Percentiles rank a stretch among this genome's conserved stretches.
phyloP scores from a whole-genome alignment of 2,329 filamentous ascomycete genomes.

The Nemania diffusa region DNA sequence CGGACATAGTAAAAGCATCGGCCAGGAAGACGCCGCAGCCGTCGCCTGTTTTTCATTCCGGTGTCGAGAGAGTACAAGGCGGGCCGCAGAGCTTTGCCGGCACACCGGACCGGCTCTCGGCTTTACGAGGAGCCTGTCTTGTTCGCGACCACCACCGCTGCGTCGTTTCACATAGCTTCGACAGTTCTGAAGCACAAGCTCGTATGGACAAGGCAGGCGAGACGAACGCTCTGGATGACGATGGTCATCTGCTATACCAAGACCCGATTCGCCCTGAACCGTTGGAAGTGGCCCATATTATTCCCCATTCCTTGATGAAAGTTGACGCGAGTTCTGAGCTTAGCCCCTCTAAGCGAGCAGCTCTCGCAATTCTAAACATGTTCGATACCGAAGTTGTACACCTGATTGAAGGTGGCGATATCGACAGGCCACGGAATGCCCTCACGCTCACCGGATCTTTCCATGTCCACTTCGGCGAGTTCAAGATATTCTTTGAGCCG shows the following conservation, averaged over 20 bases:
- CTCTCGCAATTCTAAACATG: conserved; percentile 55
- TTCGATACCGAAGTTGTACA: conserved; percentile 51
- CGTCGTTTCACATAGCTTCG: conserved; percentile 44
- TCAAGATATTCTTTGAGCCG: conserved; percentile 49
- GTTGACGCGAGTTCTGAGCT: neutral
- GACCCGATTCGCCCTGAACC: neutral
- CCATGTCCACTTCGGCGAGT: conserved; percentile 49
- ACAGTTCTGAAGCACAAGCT: conserved; percentile 25
- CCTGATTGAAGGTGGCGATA: conserved; percentile 53
- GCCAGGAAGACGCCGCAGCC: conserved; percentile 44
- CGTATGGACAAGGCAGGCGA: conserved; percentile 30
- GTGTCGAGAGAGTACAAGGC: conserved; percentile 38
- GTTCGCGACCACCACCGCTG: conserved; percentile 46
- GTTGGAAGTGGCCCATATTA: conserved; percentile 27
- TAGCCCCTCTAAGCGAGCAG: conserved; percentile 45
- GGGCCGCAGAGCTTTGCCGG: conserved; percentile 34
- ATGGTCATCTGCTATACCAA: conserved; percentile 37
- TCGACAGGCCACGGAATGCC: conserved; percentile 50
- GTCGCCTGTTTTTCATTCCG: conserved; percentile 42
- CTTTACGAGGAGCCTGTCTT: conserved; percentile 45
- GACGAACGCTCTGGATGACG: conserved; percentile 41
- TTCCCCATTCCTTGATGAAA: conserved; percentile 15
- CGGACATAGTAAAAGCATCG: conserved; percentile 44
- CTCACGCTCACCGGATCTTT: conserved; percentile 44
- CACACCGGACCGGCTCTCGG: conserved; percentile 43